Evolutionary conservation across 2,329 filamentous ascomycete species (phyloP).

Genomic region (Diaporthe sp.): DNA sequence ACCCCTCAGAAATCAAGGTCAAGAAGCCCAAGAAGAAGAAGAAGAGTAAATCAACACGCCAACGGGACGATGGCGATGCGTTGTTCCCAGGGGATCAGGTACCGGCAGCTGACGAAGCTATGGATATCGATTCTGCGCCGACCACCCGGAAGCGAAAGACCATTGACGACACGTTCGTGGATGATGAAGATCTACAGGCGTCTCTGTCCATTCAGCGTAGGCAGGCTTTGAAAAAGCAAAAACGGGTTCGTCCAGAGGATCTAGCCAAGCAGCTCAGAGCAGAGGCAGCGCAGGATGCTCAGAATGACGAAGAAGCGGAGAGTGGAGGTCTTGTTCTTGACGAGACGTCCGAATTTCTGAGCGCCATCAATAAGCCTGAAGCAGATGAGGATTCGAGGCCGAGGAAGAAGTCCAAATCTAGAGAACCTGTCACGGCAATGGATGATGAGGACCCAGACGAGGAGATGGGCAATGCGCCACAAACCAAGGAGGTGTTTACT

Average conservation of each 20-base stretch:
- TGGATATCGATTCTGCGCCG: slow-evolving; percentile 77
- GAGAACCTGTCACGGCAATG: slow-evolving; percentile 56
- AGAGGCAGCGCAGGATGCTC: slow-evolving; percentile 64
- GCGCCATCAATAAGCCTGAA: slow-evolving; percentile 79
- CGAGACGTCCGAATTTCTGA: slow-evolving; percentile 94
- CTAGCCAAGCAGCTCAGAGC: slow-evolving; percentile 83
- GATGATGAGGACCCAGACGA: slow-evolving; percentile 55
- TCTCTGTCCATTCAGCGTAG: slow-evolving; percentile 85
- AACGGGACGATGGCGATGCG: slow-evolving; percentile 73
- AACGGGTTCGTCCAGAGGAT: slow-evolving; percentile 87
- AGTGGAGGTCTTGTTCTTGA: slow-evolving; percentile 84
- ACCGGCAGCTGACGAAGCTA: slow-evolving; percentile 59
- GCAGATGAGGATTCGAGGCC: slow-evolving; percentile 65
- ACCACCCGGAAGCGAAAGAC: slow-evolving; percentile 69
- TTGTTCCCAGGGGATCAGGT: slow-evolving; percentile 58
- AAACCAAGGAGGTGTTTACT: slow-evolving; percentile 57
- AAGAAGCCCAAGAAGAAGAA: slow-evolving; percentile 96
- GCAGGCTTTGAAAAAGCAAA: slow-evolving; percentile 89
- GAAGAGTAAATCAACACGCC: slow-evolving; percentile 80
- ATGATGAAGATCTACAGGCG: slow-evolving; percentile 93
- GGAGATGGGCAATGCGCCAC: slow-evolving; percentile 60
- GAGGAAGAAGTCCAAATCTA: slow-evolving; percentile 53
- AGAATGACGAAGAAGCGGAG: slow-evolving; percentile 54
- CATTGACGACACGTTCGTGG: slow-evolving; percentile 77
- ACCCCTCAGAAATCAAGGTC: slow-evolving; percentile 87